Conservation (phyloP, 805 yeast genomes). For the Pichia scutulata region DNA sequence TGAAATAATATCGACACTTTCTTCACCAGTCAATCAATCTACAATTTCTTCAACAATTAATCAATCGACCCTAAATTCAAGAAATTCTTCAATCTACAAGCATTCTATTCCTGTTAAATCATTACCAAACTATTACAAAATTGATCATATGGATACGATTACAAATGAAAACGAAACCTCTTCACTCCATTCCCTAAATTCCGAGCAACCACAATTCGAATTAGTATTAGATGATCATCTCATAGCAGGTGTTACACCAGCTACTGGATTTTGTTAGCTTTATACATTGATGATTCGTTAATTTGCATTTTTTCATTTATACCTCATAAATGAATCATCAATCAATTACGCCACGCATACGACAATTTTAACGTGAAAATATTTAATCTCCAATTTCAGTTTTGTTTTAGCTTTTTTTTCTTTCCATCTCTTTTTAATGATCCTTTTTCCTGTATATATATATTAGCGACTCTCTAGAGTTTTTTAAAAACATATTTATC, state of each 20-base stretch:
- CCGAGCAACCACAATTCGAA: neutral
- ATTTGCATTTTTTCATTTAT: neutral
- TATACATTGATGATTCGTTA: neutral
- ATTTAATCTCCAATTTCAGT: no score
- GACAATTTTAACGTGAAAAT: no score
- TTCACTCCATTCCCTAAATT: neutral
- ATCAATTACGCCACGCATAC: neutral
- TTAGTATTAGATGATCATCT: constrained; percentile 11
- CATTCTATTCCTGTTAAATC: neutral
- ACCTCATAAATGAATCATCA: no score
- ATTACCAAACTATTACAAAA: neutral
- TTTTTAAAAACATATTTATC: no score
- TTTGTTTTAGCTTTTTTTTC: neutral
- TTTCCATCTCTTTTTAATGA: neutral
- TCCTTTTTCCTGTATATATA: no score
- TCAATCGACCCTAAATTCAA: neutral
- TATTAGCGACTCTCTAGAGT: no score
- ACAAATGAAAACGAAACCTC: neutral
- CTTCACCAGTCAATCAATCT: neutral
- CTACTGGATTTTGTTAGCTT: neutral
- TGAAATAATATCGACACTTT: neutral
- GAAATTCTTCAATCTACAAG: neutral
- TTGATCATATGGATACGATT: neutral
- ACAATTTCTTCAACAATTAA: neutral
- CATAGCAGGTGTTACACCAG: constrained; percentile 7